Conservation (phyloP, 495 filamentous ascomycete species). For the Trichoderma virens region DNA sequence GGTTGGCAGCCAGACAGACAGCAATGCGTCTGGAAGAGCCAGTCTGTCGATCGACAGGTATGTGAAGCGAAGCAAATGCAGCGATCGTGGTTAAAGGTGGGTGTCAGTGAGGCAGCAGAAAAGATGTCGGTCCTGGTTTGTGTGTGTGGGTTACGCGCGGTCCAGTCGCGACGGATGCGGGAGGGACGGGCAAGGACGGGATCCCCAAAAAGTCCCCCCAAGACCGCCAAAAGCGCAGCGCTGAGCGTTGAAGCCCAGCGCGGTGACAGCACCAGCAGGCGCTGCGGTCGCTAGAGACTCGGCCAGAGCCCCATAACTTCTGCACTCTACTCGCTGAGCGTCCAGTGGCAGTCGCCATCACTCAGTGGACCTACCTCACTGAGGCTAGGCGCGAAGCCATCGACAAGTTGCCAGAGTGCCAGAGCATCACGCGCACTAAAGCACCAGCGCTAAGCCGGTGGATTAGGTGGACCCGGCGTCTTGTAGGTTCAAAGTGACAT, state of each 20-base stretch:
- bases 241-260: background rate
- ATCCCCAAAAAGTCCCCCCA: background rate
- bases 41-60: no score
- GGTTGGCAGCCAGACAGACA: background rate
- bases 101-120: background rate
- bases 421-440: slow-evolving; percentile 3
- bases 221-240: background rate
- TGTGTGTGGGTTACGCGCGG: slow-evolving; percentile 9
- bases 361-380: background rate
- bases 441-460: slow-evolving; percentile 3
- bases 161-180: slow-evolving; percentile 12
- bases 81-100: no score
- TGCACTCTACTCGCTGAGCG: background rate
- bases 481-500: no score
- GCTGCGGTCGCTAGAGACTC: background rate
- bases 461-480: background rate
- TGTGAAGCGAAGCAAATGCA: no score
- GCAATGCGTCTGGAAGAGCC: no score
- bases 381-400: slow-evolving; percentile 4
- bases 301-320: background rate
- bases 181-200: slow-evolving; percentile 10
- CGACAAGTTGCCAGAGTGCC: background rate
- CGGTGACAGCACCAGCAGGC: background rate
- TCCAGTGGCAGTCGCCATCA: background rate
- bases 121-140: background rate